Conservation (phyloP, 805 yeast genomes). For the Wickerhamiella shivajii region DNA sequence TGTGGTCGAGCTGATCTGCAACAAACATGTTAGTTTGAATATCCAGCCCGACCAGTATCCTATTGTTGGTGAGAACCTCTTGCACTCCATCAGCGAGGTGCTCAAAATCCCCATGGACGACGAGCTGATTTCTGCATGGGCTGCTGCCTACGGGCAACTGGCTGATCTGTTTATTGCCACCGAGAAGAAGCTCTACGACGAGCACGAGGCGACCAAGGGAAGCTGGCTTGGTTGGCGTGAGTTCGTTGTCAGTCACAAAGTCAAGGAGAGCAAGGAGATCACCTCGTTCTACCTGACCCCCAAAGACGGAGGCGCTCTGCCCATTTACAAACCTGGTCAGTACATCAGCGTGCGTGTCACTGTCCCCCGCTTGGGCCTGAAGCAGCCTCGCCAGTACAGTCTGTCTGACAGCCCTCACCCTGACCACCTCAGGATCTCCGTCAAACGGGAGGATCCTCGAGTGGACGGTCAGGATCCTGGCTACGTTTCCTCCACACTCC, state of each 20-base stretch:
- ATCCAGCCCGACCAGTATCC: slow-evolving; percentile 51
- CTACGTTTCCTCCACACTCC: slow-evolving; percentile 36
- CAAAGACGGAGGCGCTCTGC: slow-evolving; percentile 25
- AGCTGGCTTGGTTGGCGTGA: slow-evolving; percentile 48
- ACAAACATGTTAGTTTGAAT: slow-evolving; percentile 52
- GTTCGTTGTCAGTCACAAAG: slow-evolving; percentile 32
- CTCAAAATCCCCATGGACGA: slow-evolving; percentile 40
- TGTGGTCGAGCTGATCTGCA: slow-evolving; percentile 44
- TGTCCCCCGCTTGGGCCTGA: too few relatives aligned
- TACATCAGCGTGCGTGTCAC: slow-evolving; percentile 28
- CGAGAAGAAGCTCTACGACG: slow-evolving; percentile 35
- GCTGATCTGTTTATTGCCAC: slow-evolving; percentile 46
- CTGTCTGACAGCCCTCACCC: slow-evolving; percentile 29
- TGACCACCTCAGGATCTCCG: slow-evolving; percentile 43
- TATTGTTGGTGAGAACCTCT: slow-evolving; percentile 44
- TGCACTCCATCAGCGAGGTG: slow-evolving; percentile 38
- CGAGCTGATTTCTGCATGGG: slow-evolving; percentile 35
- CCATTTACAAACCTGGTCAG: slow-evolving; percentile 30
- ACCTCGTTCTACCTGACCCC: slow-evolving; percentile 39
- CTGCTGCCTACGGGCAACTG: slow-evolving; percentile 45
- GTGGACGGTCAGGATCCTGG: too few relatives aligned
- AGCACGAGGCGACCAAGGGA: slow-evolving; percentile 24
- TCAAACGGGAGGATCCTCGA: slow-evolving; percentile 35
- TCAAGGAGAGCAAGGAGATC: slow-evolving; percentile 33
- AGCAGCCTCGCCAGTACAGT: slow-evolving; percentile 46